Evolutionary conservation across 495 filamentous ascomycete species (phyloP).

Genomic region (Amphirosellinia nigrospora): DNA sequence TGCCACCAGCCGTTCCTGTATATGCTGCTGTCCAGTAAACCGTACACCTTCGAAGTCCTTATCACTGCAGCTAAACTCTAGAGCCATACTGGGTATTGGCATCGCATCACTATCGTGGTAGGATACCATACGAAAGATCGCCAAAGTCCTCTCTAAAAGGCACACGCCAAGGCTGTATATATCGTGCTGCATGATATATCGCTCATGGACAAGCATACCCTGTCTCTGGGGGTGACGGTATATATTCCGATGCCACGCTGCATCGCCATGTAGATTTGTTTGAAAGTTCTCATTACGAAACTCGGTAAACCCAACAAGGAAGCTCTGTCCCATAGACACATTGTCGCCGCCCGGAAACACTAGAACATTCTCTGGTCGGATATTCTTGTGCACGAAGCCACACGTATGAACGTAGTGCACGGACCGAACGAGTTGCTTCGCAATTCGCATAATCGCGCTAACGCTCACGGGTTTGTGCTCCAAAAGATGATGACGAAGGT

Average conservation of each 20-base stretch:
- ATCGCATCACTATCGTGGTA: neutral
- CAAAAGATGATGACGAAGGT: conserved; percentile 15
- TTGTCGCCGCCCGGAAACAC: conserved; percentile 37
- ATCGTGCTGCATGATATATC: conserved; percentile 66
- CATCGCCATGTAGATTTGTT: conserved; percentile 50
- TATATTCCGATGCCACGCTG: conserved; percentile 54
- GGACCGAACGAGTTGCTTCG: conserved; percentile 50
- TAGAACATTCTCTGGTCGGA: conserved; percentile 61
- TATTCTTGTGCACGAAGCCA: conserved; percentile 64
- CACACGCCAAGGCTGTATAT: conserved; percentile 51
- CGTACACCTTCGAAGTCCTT: neutral
- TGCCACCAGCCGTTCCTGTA: conserved; percentile 50
- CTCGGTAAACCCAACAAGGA: conserved; percentile 59
- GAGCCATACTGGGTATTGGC: conserved; percentile 9
- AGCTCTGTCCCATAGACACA: conserved; percentile 27
- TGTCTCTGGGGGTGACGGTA: conserved; percentile 65
- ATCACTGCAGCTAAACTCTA: conserved; percentile 11
- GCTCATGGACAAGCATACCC: conserved; percentile 45
- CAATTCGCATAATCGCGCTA: conserved; percentile 42
- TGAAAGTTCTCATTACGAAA: conserved; percentile 49
- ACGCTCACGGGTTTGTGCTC: conserved; percentile 11
- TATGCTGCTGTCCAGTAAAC: conserved; percentile 1
- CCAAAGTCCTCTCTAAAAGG: conserved; percentile 67
- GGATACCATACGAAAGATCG: conserved; percentile 49
- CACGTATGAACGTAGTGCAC: conserved; percentile 59